Percentiles rank a stretch among this genome's conserved stretches.
Conservation (phyloP, 768 basidiomycete genomes). For the Leccinum pellstonianum region DNA sequence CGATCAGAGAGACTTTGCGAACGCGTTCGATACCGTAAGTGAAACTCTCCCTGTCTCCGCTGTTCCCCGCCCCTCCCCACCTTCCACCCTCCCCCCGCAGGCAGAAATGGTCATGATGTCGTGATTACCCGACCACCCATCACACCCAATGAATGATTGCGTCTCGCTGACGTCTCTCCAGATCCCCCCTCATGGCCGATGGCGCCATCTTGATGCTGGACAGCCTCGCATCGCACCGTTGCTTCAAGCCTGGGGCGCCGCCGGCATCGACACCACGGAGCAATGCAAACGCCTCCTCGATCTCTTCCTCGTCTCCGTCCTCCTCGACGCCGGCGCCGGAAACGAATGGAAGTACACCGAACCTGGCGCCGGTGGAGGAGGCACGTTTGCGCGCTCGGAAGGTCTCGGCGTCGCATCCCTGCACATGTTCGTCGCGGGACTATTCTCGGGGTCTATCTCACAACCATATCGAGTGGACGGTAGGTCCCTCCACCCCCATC, state of each 20-base stretch:
- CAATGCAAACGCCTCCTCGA: conserved; percentile 77
- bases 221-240: conserved; percentile 61
- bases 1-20: conserved; percentile 74
- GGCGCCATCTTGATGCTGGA: conserved; percentile 83
- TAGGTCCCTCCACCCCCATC: conserved; percentile 30
- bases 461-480: conserved; percentile 81
- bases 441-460: conserved; percentile 63
- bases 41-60: not conserved
- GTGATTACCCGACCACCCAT: not conserved
- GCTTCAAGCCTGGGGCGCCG: conserved; percentile 52
- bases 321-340: conserved; percentile 94
- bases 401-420: conserved; percentile 89
- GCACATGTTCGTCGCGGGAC: conserved; percentile 82
- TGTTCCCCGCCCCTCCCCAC: not conserved
- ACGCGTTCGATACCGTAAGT: conserved; percentile 60
- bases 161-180: conserved; percentile 28
- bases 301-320: conserved; percentile 85
- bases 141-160: conserved; percentile 1
- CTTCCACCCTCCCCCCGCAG: conserved; percentile 10
- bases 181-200: conserved; percentile 88
- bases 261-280: conserved; percentile 48
- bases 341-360: conserved; percentile 78
- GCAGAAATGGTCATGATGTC: not conserved
- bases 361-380: conserved; percentile 44
- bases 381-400: conserved; percentile 63